Evolutionary conservation across 2,329 filamentous ascomycete genomes (phyloP), one percentile per base, ranked within the genome.

Genomic region (Graphilbum ipis-grandicollis): DNA sequence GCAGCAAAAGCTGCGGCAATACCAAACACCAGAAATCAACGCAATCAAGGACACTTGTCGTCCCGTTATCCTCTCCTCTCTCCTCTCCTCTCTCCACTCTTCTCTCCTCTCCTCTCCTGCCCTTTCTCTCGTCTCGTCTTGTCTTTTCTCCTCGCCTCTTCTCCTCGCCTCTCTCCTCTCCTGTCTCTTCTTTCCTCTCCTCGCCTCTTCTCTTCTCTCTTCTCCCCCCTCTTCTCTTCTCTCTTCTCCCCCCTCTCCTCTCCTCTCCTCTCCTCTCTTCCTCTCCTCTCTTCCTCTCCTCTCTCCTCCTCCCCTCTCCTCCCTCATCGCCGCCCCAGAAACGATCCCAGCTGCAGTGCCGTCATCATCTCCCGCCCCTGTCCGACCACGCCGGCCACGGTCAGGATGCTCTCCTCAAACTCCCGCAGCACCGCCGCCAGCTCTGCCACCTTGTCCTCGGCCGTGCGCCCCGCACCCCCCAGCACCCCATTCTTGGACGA

Each of bases 321-420:
- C 48, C 29, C 9, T 52, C 37, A 35, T 25, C 44, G 31, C 48
- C 37, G n/a, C 50, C 50, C 53, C 45, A 61, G 53, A 39, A 63
- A 60, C 13, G 60, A 57, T 15, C 68, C 70, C 29, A 67, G 48
- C 45, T 68, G 66, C 36, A 77, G 51, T 43, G 65, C 65, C 38
- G 74, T 72, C 39, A 76, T 63, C 26, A 66, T 66, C 50, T 79
- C 75, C 42, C 71, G 67, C 5, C 64, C 65, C 33, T 57, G 57
- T 3, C 71, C 73, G 35, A 79, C 63, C 38, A 71, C 65, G 19
- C 65, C 62, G 5, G 75, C 75, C 39, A 77, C 73, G 37, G 69
- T 66, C 39, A 77, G 52, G 38, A 79, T 75, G 39, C 72, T 67
- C 45, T 68, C 62, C 54, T 79, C 73, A 41, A 79, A 75, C 45